phyloP scores from a whole-genome alignment of 345 rosid species.

The Corymbia maculata region DNA sequence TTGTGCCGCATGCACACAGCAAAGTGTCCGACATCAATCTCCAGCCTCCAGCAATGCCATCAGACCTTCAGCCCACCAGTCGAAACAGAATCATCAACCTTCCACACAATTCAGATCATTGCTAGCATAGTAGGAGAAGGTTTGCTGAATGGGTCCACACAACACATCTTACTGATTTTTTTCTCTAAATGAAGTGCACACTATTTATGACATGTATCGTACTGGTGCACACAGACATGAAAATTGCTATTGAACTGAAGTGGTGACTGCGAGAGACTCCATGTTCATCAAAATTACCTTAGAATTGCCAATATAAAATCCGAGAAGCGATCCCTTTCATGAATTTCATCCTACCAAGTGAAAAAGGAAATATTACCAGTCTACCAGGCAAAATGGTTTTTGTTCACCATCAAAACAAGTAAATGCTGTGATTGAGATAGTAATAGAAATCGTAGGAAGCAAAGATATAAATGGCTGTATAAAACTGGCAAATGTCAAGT shows the following conservation, averaged over 20 bases:
- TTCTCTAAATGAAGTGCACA: background rate
- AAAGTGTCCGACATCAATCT: background rate
- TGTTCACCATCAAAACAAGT: background rate
- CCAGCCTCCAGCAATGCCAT: background rate
- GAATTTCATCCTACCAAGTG: constrained; percentile 83
- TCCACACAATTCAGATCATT: background rate
- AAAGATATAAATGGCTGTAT: background rate
- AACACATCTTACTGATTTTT: background rate
- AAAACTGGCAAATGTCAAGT: background rate
- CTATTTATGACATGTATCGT: background rate
- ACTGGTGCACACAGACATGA: background rate
- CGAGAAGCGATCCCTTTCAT: constrained; percentile 94
- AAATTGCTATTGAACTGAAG: background rate
- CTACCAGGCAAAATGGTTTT: background rate
- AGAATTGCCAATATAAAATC: constrained; percentile 88
- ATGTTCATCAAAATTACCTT: constrained; percentile 33
- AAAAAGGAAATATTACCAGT: constrained; percentile 5
- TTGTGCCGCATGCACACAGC: background rate
- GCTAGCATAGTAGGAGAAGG: background rate
- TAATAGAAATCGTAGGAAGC: background rate
- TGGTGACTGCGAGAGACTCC: background rate
- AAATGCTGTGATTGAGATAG: background rate
- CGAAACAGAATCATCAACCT: background rate
- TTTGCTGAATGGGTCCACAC: background rate
- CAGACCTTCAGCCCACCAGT: background rate